A percentile compares a stretch with the other conserved stretches of the same genome.
phyloP scores from a whole-genome alignment of 768 basidiomycete genomes.

The Mycena floridula region DNA sequence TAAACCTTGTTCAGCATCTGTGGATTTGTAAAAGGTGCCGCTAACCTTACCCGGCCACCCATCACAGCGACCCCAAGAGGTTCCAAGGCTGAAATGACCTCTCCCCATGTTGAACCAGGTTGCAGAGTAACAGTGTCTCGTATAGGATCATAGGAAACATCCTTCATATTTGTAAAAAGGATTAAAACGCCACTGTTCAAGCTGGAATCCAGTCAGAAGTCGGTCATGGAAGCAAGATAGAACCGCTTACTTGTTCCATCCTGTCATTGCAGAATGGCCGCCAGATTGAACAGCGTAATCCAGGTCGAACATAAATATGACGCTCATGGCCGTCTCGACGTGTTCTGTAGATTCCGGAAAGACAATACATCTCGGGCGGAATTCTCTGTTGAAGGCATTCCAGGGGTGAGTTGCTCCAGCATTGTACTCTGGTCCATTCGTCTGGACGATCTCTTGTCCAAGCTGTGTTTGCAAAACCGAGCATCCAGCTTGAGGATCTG shows the following conservation, averaged over 20 bases:
- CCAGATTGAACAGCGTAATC: slow-evolving; percentile 38
- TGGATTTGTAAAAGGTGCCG: not conserved
- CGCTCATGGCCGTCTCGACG: slow-evolving; percentile 31
- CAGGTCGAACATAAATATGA: slow-evolving; percentile 26
- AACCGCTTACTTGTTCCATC: slow-evolving; percentile 33
- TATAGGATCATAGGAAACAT: slow-evolving; percentile 27
- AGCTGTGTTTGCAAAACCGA: slow-evolving; percentile 13
- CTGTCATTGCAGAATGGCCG: slow-evolving; percentile 34
- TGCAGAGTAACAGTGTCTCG: slow-evolving; percentile 32
- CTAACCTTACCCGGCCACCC: not conserved
- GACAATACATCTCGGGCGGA: slow-evolving; percentile 29
- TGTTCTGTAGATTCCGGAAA: slow-evolving; percentile 23
- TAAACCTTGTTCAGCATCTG: slow-evolving; percentile 5
- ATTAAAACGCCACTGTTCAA: slow-evolving; percentile 32
- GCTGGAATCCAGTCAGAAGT: slow-evolving; percentile 13
- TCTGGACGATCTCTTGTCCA: slow-evolving; percentile 18
- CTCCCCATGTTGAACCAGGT: slow-evolving; percentile 37
- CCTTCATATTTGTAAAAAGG: slow-evolving; percentile 30
- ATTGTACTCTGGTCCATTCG: slow-evolving; percentile 14
- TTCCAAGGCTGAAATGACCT: slow-evolving; percentile 28
- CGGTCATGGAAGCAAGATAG: not conserved
- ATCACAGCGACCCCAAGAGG: slow-evolving; percentile 29
- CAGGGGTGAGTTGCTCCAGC: slow-evolving; percentile 15
- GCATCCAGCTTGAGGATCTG: not conserved
- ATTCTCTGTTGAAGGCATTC: slow-evolving; percentile 28